A percentile compares a stretch with the other conserved stretches of the same genome.
Conservation (phyloP, 169 alveolate species). For the Cryptosporidium baileyi region DNA sequence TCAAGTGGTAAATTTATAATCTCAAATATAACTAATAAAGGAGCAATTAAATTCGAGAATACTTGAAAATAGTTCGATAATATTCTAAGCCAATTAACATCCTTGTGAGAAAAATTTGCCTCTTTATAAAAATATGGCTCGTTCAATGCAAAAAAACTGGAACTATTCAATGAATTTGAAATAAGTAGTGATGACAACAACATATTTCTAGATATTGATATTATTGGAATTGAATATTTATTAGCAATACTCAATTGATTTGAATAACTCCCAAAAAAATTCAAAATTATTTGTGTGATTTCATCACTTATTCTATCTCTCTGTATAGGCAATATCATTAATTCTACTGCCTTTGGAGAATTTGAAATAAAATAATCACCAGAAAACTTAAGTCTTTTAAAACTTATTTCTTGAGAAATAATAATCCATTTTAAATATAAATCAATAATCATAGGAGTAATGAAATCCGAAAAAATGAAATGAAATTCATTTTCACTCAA, state of each 20-base stretch:
- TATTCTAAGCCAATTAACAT: slow-evolving; percentile 23
- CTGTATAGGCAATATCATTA: not conserved
- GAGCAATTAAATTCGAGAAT: slow-evolving; percentile 14
- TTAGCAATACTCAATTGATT: not conserved
- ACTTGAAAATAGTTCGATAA: not conserved
- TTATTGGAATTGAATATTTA: not conserved
- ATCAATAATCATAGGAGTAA: slow-evolving; percentile 14
- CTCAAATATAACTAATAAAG: slow-evolving; percentile 30
- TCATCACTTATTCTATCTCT: slow-evolving; percentile 32
- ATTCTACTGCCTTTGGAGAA: slow-evolving; percentile 6
- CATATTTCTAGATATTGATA: not conserved
- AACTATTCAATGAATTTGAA: slow-evolving; percentile 1
- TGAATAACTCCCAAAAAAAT: slow-evolving; percentile 2
- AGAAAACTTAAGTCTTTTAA: not conserved
- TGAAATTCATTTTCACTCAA: not conserved
- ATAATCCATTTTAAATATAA: slow-evolving; percentile 21
- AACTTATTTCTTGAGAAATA: slow-evolving; percentile 7
- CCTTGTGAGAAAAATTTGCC: not conserved
- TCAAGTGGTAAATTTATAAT: slow-evolving; percentile 3
- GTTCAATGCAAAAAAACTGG: too few relatives aligned
- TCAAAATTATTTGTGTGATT: not conserved
- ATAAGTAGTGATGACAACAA: slow-evolving; percentile 1
- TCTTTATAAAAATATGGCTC: not conserved
- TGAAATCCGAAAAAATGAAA: not conserved
- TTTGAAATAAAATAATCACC: not conserved